Evolutionary conservation across 106 monocot genomes (phyloP).

Genomic region (Posidonia australis): DNA sequence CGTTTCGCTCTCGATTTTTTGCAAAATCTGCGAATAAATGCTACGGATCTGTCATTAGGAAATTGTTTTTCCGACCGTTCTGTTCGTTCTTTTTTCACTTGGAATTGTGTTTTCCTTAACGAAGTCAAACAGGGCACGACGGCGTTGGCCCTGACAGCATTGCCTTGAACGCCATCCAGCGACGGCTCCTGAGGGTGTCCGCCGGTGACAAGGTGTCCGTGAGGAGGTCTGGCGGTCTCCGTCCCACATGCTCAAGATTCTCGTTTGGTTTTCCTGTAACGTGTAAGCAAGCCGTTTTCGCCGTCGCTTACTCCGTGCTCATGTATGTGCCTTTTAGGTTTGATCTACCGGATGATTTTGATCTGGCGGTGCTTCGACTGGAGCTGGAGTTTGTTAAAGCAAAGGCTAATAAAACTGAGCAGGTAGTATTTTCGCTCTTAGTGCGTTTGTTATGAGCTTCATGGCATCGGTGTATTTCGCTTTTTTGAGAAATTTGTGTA

Average conservation of each 20-base stretch:
- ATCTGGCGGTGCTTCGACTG: constrained; percentile 75
- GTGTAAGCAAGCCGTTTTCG: no score
- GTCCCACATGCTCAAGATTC: no score
- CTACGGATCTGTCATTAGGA: background rate
- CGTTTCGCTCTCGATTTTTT: background rate
- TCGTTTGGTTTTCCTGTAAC: no score
- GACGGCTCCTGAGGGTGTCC: constrained; percentile 73
- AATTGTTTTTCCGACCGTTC: background rate
- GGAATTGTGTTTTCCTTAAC: constrained; percentile 33
- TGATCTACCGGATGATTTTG: constrained; percentile 47
- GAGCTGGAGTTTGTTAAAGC: constrained; percentile 77
- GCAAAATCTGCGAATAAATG: no score
- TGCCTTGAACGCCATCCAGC: constrained; percentile 78
- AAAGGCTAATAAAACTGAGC: constrained; percentile 49
- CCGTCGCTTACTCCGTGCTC: background rate
- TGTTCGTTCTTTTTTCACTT: background rate
- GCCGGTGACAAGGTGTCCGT: constrained; percentile 58
- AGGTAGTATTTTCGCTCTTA: background rate
- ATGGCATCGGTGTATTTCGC: no score
- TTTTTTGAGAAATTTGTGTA: no score
- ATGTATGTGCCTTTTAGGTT: constrained; percentile 36
- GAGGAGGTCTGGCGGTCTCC: constrained; percentile 31
- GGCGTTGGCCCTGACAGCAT: constrained; percentile 35
- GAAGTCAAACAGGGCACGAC: constrained; percentile 41
- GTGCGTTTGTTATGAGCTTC: background rate